Conservation (phyloP, 2,329 filamentous ascomycete species). For the Colletotrichum aenigma region DNA sequence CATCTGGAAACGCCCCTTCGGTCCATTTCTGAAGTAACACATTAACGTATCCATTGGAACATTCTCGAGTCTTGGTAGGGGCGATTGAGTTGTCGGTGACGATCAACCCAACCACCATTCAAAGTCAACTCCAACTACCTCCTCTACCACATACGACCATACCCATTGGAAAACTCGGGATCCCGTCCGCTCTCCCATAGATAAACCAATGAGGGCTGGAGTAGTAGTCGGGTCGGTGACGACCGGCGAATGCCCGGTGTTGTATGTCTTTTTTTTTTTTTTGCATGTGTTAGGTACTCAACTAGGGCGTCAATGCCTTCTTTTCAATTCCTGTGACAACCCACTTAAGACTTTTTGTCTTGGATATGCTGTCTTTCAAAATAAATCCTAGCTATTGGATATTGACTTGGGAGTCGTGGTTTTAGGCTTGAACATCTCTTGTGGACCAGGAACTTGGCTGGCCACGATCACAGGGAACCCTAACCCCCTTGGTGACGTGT, state of each 20-base stretch:
- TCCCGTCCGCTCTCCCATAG: neutral
- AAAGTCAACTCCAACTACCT: neutral
- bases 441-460: neutral
- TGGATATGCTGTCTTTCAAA: neutral
- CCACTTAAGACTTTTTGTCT: neutral
- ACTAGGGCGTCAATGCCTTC: neutral
- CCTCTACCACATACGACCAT: neutral
- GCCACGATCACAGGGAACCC: neutral
- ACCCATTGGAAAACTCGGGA: neutral
- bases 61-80: neutral
- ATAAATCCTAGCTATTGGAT: neutral
- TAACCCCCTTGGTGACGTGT: neutral
- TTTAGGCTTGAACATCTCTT: neutral
- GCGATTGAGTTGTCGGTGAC: rapidly evolving
- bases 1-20: too few species aligned
- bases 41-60: neutral
- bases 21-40: neutral
- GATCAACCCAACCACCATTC: neutral
- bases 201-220: too few species aligned
- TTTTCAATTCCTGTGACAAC: neutral
- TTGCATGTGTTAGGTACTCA: neutral
- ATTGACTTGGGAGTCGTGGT: neutral
- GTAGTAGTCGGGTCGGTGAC: too few species aligned
- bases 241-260: neutral
- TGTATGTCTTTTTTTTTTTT: neutral